phyloP scores from a whole-genome alignment of 148 eudicot species.

The Talinum fruticosum region DNA sequence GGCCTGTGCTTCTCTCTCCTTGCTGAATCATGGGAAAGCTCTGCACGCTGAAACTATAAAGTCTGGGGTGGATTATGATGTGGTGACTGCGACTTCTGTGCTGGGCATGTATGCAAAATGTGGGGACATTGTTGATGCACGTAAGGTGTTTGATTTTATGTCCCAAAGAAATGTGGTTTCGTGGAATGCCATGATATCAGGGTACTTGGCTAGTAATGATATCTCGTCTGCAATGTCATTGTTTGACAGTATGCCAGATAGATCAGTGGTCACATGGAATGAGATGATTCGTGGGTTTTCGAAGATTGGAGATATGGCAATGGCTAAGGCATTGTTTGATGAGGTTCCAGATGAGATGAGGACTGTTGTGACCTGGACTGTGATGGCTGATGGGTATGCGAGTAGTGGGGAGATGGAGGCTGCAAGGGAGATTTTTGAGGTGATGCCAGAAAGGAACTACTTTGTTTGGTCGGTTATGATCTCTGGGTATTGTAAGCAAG shows the following conservation, averaged over 20 bases:
- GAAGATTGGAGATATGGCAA: constrained; percentile 34
- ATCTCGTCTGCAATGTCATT: constrained; percentile 26
- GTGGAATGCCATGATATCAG: constrained; percentile 69
- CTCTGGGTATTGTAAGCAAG: constrained; percentile 56
- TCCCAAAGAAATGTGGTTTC: constrained; percentile 50
- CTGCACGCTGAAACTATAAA: constrained; percentile 47
- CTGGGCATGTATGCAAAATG: constrained; percentile 58
- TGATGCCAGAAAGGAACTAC: constrained; percentile 48
- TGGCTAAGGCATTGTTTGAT: constrained; percentile 51
- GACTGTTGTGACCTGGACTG: constrained; percentile 71
- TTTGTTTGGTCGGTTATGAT: constrained; percentile 71
- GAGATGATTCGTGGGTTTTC: constrained; percentile 65
- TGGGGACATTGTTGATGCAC: constrained; percentile 34
- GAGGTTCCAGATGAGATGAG: constrained; percentile 37
- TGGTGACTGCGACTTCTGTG: constrained; percentile 52
- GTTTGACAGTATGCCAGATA: constrained; percentile 37
- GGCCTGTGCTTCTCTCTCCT: constrained; percentile 46
- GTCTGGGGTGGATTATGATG: constrained; percentile 34
- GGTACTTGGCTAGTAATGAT: constrained; percentile 38
- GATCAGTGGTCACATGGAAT: constrained; percentile 48
- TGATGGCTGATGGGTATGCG: constrained; percentile 64
- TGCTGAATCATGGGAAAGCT: constrained; percentile 38
- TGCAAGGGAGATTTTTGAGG: constrained; percentile 56
- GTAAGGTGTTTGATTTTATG: constrained; percentile 60
- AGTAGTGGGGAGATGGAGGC: constrained; percentile 56